Percentiles rank a stretch among this genome's conserved stretches.
These are phyloP conservation scores for Pharus latifolius DNA, from an alignment of 176 grass and related monocot genomes.

Conservation along the genomic window DNA sequence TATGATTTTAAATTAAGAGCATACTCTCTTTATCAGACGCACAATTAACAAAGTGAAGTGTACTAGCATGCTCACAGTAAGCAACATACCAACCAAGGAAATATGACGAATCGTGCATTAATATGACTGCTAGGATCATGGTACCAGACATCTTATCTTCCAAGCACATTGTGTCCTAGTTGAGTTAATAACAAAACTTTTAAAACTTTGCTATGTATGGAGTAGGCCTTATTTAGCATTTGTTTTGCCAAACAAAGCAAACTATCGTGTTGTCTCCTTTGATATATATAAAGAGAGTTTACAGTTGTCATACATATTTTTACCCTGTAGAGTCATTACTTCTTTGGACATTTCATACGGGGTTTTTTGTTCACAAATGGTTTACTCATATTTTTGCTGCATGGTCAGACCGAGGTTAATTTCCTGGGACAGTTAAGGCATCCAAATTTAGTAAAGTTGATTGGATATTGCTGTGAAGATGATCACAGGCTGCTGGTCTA, in stretches of 20 bases:
- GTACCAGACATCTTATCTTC: not conserved
- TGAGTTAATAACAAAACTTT: too few species aligned
- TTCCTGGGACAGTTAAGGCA: slow-evolving; percentile 96
- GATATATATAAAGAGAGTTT: not conserved
- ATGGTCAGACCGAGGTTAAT: slow-evolving; percentile 80
- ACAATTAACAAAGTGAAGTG: not conserved
- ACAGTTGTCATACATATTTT: not conserved
- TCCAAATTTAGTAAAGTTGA: slow-evolving; percentile 98
- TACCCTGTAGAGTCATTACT: not conserved
- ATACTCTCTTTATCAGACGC: not conserved
- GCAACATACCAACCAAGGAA: not conserved
- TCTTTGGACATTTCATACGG: not conserved
- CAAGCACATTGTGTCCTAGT: too few species aligned
- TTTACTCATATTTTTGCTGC: slow-evolving; percentile 15
- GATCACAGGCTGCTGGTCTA: slow-evolving; percentile 95
- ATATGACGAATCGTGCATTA: not conserved
- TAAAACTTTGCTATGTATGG: too few species aligned
- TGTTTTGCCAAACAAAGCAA: too few species aligned
- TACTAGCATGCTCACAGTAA: not conserved
- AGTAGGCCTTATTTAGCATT: too few species aligned
- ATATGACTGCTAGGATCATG: not conserved
- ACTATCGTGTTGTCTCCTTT: too few species aligned
- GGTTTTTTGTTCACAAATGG: not conserved
- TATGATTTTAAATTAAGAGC: not conserved
- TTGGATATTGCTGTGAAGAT: slow-evolving; percentile 98